Evolutionary conservation across 495 filamentous ascomycete species (phyloP), one percentile per base, ranked within the genome.

Genomic region (Hypoxylon fuscum): DNA sequence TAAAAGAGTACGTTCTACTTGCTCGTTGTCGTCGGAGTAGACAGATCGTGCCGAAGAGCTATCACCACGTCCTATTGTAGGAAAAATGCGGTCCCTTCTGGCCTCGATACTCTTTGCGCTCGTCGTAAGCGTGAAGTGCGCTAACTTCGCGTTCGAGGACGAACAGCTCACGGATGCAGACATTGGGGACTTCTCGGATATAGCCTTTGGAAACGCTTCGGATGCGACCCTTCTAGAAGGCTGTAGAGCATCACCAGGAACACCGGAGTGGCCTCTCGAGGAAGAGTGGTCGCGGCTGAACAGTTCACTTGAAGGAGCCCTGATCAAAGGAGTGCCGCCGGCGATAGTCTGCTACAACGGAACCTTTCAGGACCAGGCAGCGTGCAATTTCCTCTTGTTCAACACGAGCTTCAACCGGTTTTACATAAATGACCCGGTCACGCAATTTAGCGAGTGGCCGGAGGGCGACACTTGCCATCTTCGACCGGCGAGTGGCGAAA

Each of bases 311-410:
- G 77, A 70, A 10, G 81, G 81, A 5, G 69, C 72, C 3, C 72
- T 87, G 1, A 73, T 83, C 32, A 76, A 79, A 50, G 81, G 81
- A 0, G 68, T 79, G 0, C 85, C 84, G 15, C 68, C 79, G 1
- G 83, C 77, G 1, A 73, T 80, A 1, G 77, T 78, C 5, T 88
- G 85, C 55, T 86, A 86, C 41, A 75, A 73, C 6, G 76, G 76
- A 32, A 71, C 75, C 0, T 59, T 73, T 10, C 81, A 82, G 46
- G 74, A 84, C 59, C 66, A 68, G 1, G 62, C 67, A 0, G 66
- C 74, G 42, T 87, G 83, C 59, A 60, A 66, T 1, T 74, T 55
- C 57, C 17, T 70, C 34, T 5, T 59, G 22, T 29, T 55, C 44
- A 64, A 70, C 55, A 17, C 67, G 53, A 42, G 49, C 25, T 45